Evolutionary conservation across 2,329 filamentous ascomycete species (phyloP), one percentile per base, ranked within the genome.

Genomic region (Botrytis sinoallii): DNA sequence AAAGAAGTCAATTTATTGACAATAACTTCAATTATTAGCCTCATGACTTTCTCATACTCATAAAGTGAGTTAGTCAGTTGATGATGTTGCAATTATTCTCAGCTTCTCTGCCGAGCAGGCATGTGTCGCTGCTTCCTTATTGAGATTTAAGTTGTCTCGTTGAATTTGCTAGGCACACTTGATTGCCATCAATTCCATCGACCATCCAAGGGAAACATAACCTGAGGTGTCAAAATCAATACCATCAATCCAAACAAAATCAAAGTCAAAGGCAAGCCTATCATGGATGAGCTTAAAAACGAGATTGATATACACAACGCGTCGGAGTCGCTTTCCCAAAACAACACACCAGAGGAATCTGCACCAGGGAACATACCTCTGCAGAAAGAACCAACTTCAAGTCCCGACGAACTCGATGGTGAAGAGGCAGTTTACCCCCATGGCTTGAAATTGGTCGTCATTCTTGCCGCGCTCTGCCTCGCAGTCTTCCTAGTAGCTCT

Each of bases 401-500:
- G 16, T 8, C 64, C 64, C 22, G 9, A 59, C 16, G 64, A 42
- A 12, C 18, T 60, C 42, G 71, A 73, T 63, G 65, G 35, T 18
- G 71, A 73, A 73, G 71, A 73, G 32, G 25, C 72, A 57, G 32
- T 55, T 29, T 71, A 73, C 38, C 72, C 72, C 18, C 67, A 71
- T 44, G 79, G 79, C 25, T 44, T 78, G 10, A 79, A 77, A 40
- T 66, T 81, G 57, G 73, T 61, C 35, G 71, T 80, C 10, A 80
- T 80, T 32, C 75, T 77, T 8, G 61, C 79, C 12, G 79, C 79
- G 1, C 75, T 81, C 5, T 80, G 78, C 70, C 69, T 81, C 2
- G 77, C 75, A 22, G 79, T 82, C 10, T 80, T 81, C 35, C 67
- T 81, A 29, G 78, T 79, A 61, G 78, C 78, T 35, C 44, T 79